Base-by-base conservation (phyloP, 148 eudicot genomes). In the Chenopodium album region DNA sequence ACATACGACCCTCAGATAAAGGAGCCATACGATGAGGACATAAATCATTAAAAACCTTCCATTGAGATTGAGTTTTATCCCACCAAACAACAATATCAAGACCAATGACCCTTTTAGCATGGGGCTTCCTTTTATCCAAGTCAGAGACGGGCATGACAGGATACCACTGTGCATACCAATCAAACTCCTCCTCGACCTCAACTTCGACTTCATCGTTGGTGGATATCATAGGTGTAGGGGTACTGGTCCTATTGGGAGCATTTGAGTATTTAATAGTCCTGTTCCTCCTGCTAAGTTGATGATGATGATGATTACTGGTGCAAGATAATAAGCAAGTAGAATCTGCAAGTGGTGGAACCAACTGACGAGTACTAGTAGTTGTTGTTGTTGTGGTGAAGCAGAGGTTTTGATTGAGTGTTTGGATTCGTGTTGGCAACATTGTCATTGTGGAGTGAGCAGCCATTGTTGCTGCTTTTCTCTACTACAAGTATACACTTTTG, bases 1-100 rank as follows among this genome's bases (percentile, higher is more conserved):
- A 23, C 23, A 23, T 23, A 23, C 98, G 87, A 2, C 98, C 98
- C 75, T 94, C 92, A 1, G 96, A 92, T 41, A 94, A 63, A 0
- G 95, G 98, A 64, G 98, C 98, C 88, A 92, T 76, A 20, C 98
- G 84, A 78, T 94, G 98, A 26, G 98, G 93, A 78, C 96, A 91
- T 47, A 69, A 31, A 83, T 94, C 98, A 71, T 92, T 87, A 84
- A 92, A 92, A 79, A 91, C 96, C 89, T 89, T 94, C 98, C 96
- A 94, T 19, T 80, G 69, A 71, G 75, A 41, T 2, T 91, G 92
- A 71, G 79, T 91, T 67, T 76, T 82, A 47, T 92, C 96, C 98
- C 96, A 94, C 98, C 96, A 92, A 29, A 90, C 87, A 82, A 92
- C 96, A 26, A 94, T 78, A 54, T 92, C 96, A 22, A 92, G 50